These are phyloP conservation scores for Pseudozyma thailandica DNA, from an alignment of 1,284 basidiomycete species.

Conservation along the genomic window DNA sequence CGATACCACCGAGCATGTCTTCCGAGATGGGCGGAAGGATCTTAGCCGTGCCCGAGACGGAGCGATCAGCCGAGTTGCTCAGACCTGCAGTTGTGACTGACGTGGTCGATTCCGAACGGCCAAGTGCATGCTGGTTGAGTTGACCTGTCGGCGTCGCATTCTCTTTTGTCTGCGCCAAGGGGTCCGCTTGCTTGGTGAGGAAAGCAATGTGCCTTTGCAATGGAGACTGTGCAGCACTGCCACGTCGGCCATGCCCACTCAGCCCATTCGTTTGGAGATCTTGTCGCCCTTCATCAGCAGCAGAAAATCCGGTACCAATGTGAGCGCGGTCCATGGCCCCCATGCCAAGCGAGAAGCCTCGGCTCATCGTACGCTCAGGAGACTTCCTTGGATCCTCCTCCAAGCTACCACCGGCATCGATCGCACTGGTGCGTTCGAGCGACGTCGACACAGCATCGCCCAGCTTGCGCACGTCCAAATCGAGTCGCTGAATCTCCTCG, in stretches of 20 bases:
- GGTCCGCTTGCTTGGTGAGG: conserved; percentile 30
- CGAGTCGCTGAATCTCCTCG: conserved; percentile 76
- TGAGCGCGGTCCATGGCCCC: conserved; percentile 38
- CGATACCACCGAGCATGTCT: conserved; percentile 37
- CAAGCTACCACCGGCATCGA: conserved; percentile 5
- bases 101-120: conserved; percentile 14
- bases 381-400: conserved; percentile 30
- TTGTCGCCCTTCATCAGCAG: conserved; percentile 24
- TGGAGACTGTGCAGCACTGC: conserved; percentile 24
- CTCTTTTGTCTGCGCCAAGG: conserved; percentile 2
- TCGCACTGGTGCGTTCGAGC: conserved; percentile 12
- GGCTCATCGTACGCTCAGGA: conserved; percentile 34
- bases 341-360: conserved; percentile 38
- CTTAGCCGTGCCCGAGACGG: conserved; percentile 1
- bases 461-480: conserved; percentile 42
- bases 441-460: conserved; percentile 15
- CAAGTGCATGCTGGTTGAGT: conserved; percentile 6
- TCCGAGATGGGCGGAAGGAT: conserved; percentile 33
- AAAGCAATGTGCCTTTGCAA: conserved; percentile 52
- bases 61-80: neutral
- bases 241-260: conserved; percentile 16
- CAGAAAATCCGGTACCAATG: conserved; percentile 14
- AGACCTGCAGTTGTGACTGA: neutral
- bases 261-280: conserved; percentile 33
- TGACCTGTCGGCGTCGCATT: neutral